phyloP scores from a whole-genome alignment of 176 grass and related monocot species.

The Oryza punctata region DNA sequence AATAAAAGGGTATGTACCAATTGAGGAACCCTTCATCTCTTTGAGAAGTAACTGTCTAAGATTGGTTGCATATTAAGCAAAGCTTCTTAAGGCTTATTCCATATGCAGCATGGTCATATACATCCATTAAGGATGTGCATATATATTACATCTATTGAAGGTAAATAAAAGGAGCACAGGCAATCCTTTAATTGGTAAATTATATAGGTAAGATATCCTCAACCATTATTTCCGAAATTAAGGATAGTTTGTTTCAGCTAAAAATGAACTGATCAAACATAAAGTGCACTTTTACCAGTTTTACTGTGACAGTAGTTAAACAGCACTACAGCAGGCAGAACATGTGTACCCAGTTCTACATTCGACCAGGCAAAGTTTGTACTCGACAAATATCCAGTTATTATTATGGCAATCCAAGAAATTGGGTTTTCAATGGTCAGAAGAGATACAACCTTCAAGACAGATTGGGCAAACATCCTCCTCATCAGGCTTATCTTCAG shows the following conservation, averaged over 20 bases:
- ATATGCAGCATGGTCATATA: background rate
- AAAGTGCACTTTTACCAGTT: background rate
- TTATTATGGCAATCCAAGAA: conserved; percentile 14
- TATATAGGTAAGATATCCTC: background rate
- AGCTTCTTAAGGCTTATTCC: background rate
- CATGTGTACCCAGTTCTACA: background rate
- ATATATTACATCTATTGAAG: background rate
- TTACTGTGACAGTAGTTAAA: conserved; percentile 10
- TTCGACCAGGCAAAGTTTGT: conserved; percentile 9
- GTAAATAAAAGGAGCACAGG: background rate
- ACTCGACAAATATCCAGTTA: conserved; percentile 29
- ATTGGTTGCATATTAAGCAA: background rate
- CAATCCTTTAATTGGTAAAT: background rate
- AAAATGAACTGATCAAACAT: background rate
- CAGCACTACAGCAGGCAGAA: background rate
- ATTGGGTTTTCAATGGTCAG: conserved; percentile 5
- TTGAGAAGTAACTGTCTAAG: background rate
- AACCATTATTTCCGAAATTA: background rate
- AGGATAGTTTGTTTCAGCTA: conserved; percentile 1
- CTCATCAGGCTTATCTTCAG: conserved; percentile 54
- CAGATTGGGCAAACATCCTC: conserved; percentile 98
- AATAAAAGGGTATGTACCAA: background rate
- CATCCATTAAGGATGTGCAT: background rate
- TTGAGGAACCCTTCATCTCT: background rate
- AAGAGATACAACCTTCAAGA: conserved; percentile 78